Evolutionary conservation across 179 eudicot genomes (phyloP), one percentile per base, ranked within the genome.

Genomic region (Silene vulgaris): DNA sequence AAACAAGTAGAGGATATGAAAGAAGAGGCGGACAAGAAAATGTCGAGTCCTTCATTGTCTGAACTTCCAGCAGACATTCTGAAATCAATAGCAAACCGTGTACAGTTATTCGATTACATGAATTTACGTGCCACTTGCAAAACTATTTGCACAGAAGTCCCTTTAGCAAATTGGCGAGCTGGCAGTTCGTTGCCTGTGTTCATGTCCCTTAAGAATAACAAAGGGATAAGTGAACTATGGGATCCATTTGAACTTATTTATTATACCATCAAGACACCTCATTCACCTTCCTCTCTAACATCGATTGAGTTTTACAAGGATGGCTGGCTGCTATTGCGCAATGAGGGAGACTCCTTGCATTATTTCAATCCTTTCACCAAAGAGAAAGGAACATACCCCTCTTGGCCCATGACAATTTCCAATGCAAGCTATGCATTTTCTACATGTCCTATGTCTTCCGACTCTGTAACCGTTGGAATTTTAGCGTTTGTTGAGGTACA

Each of bases 111-210:
- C 13, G 67, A 26, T 23, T 4, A 26, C 14, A 21, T 63, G 67
- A 63, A 63, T 63, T 37, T 63, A 7, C 67, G 67, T 12, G 9
- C 28, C 28, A 63, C 35, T 63, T 63, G 35, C 67, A 63, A 63
- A 26, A 0, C 3, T 5, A 8, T 63, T 63, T 32, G 14, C 3
- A 23, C 37, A 23, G 28, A 13, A 11, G 11, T 13, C n/a, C 30
- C 67, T 20, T 5, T 26, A 26, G 11, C 67, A 3, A 63, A 63
- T 11, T 26, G 67, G 37, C n/a, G 67, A 2, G 67, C 26, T 9
- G 16, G 16, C 13, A 9, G 35, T 63, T 63, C 30, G 67, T 26
- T 21, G 9, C 67, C 67, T 63, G 23, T 62, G 64, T 60, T 60
- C 23, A 60, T 60, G 64, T 60, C 64, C 64, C 19, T 60, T 59